Base-by-base conservation (phyloP, 2,329 filamentous ascomycete species). In the Aureobasidium uvarum region DNA sequence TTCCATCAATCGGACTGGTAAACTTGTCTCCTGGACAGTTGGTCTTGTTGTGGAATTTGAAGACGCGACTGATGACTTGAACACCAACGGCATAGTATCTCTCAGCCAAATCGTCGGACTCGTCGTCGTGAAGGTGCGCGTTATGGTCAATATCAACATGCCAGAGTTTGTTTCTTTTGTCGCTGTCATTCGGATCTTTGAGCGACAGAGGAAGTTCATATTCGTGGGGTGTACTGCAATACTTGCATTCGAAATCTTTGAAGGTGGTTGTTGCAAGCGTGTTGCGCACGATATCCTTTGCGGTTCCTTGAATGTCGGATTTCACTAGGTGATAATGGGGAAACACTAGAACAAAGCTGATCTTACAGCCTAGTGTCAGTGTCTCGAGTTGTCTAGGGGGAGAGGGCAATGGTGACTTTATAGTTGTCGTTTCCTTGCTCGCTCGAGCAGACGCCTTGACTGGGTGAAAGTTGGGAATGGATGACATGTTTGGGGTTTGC, bases 221-320 rank as follows among this genome's bases (percentile, higher is more conserved):
- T 18, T 38, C 13, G 13, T 62, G 58, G 7, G 18, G 3, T 13
- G 5, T 16, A 2, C 2, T 14, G 16, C 58, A 62, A 10, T 18
- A 8, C 1, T 16, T 33, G 18, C 58, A 62, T 1, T 31, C n/a
- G 14, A 7, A 10, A 14, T 36, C 41, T 5, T 4, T 10, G 33
- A 62, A 39, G 7, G 43, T 18, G 8, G 25, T 23, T 3, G 14
- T 48, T 13, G 6, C 43, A 13, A 50, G 41, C 16, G 50, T 43
- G 2, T 60, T 25, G 14, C 33, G 58, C 1, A 62, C 45, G 23
- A 62, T 62, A 14, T 50, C 14, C 16, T 62, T 62, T 11, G 58
- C 58, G 13, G 31, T 62, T 7, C 11, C 8, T 31, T 62, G 45
- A 4, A 50, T n/a, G 31, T 62, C 43, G 5, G 6, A 13, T 8